These are phyloP conservation scores for Loxodes magnus DNA, from an alignment of 73 alveolate species.

Conservation along the genomic window DNA sequence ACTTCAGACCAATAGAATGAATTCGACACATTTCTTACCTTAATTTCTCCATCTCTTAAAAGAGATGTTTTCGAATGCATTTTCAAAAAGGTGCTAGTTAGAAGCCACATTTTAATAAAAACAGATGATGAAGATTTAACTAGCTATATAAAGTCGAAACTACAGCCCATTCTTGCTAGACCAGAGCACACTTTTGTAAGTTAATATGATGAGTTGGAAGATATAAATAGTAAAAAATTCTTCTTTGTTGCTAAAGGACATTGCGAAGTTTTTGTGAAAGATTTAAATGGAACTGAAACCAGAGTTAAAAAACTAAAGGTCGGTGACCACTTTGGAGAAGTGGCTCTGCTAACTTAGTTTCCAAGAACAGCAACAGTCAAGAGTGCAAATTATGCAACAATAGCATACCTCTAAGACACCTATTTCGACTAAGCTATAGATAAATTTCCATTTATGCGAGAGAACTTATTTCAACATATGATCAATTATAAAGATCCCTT, in stretches of 20 bases:
- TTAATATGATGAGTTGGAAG: no score
- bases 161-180: no score
- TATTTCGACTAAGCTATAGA: no score
- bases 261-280: conserved; percentile 25
- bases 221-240: no score
- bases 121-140: no score
- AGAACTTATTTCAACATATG: no score
- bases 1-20: conserved; percentile 29
- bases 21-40: conserved; percentile 25
- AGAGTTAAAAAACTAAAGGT: conserved; percentile 35
- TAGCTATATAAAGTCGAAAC: no score
- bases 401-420: conserved; percentile 55
- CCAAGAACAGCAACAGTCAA: conserved; percentile 67
- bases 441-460: no score
- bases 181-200: no score
- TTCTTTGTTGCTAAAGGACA: conserved; percentile 53
- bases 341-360: conserved; percentile 48
- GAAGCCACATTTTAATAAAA: conserved; percentile 26
- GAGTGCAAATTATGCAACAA: conserved; percentile 52
- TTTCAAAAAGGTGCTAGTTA: conserved; percentile 10
- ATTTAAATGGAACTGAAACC: no score
- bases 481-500: no score
- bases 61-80: conserved; percentile 23
- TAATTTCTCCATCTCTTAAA: conserved; percentile 37
- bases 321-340: conserved; percentile 73